A percentile compares a stretch with the other conserved stretches of the same genome.
Conservation (phyloP, 208 protist genomes). For the Crithidia acanthocephali region DNA sequence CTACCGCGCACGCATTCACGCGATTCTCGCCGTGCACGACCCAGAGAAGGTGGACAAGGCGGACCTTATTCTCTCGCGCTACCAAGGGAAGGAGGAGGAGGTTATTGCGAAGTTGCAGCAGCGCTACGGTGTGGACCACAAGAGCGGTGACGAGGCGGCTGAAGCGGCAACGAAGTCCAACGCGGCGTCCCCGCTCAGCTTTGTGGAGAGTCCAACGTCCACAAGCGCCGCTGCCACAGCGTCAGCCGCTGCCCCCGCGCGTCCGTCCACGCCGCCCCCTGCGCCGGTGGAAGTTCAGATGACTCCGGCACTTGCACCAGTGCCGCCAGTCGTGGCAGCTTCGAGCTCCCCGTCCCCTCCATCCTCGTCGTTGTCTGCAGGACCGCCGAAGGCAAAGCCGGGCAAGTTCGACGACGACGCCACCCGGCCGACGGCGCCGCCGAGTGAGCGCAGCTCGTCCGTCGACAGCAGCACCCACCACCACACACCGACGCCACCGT, state of each 20-base stretch:
- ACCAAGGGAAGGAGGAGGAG: conserved; percentile 46
- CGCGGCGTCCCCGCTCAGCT: not conserved
- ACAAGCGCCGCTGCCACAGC: not conserved
- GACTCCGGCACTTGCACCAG: not conserved
- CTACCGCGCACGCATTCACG: conserved; percentile 34
- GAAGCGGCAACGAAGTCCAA: not conserved
- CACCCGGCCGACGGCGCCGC: conserved; percentile 11
- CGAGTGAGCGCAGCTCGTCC: conserved; percentile 17
- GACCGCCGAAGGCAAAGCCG: not conserved
- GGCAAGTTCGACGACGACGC: conserved; percentile 16
- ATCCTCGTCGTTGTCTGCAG: not conserved
- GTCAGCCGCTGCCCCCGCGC: not conserved
- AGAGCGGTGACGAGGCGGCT: not conserved
- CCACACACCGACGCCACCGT: not conserved
- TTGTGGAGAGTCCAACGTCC: not conserved
- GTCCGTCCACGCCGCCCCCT: conserved; percentile 5
- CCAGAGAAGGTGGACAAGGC: conserved; percentile 42
- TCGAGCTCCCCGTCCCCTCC: not conserved
- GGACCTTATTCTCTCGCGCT: conserved; percentile 37
- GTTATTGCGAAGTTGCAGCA: conserved; percentile 46
- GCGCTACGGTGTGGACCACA: conserved; percentile 37
- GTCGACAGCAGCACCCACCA: not conserved
- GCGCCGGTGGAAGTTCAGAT: not conserved
- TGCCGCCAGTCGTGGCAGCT: not conserved
- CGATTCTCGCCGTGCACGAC: conserved; percentile 41